Evolutionary conservation across 331 rosid genomes (phyloP), one percentile per base, ranked within the genome.

Genomic region (Acacia concinna): DNA sequence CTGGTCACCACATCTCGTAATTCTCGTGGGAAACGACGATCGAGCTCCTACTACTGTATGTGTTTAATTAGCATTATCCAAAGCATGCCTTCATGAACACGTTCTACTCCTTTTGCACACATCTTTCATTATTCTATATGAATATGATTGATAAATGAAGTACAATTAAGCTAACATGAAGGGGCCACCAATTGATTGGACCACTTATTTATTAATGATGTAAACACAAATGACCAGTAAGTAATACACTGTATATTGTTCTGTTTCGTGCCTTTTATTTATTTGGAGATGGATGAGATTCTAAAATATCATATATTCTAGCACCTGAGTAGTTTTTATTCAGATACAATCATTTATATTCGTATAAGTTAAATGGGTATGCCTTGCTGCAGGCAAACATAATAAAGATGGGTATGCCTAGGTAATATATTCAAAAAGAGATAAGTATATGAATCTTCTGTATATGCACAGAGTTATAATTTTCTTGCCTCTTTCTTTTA

Each of bases 21-120:
- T 28, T 30, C 40, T 62, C 68, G 68, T 62, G 68, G 68, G 15
- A 62, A 62, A 62, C 12, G n/a, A n/a, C n/a, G n/a, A n/a, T n/a
- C n/a, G 68, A 62, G 41, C 63, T 56, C 31, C 63, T 56, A 2
- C 25, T 59, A 23, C 18, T 6, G 28, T 9, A 25, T 11, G 25
- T n/a, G 63, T 23, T 54, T 23, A 23, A 56, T 56, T 60, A 14
- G 9, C 67, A 56, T 25, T 57, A 17, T 25, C 12, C 18, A 12
- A 25, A 57, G 15, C 63, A 56, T 21, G 41, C 13, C 10, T n/a
- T n/a, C n/a, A n/a, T n/a, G n/a, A n/a, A n/a, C n/a, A n/a, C n/a
- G n/a, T n/a, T n/a, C n/a, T 43, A 14, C n/a, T 14, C n/a, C 15
- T n/a, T n/a, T 46, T 13, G 20, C 52, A 46, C 1, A 3, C 64